These are phyloP conservation scores for Rhodotorula sp. DNA, from an alignment of 1,284 basidiomycete species.

Conservation along the genomic window DNA sequence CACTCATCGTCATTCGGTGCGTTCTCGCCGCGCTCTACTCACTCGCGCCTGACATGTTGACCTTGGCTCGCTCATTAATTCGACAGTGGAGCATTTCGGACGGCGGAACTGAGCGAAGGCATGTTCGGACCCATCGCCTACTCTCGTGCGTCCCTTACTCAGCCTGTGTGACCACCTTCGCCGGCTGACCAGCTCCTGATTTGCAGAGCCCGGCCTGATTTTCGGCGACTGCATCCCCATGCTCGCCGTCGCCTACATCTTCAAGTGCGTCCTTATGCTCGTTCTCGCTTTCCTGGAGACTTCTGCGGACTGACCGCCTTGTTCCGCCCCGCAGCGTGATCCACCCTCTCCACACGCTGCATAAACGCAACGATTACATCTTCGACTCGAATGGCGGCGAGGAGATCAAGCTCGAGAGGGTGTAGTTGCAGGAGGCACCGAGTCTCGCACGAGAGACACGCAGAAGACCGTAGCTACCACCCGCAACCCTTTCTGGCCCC, in stretches of 20 bases:
- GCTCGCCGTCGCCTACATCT: conserved; percentile 4
- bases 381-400: too few species aligned
- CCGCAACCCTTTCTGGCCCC: too few species aligned
- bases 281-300: too few species aligned
- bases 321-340: neutral
- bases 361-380: too few species aligned
- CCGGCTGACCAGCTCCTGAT: neutral
- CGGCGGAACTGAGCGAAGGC: conserved; percentile 4
- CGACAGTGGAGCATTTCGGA: conserved; percentile 4
- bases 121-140: neutral
- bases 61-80: neutral
- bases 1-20: conserved; percentile 8
- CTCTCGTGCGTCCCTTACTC: neutral
- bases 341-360: neutral
- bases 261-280: conserved; percentile 6
- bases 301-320: neutral
- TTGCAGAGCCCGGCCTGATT: neutral
- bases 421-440: too few species aligned
- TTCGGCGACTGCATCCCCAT: neutral
- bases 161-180: too few species aligned
- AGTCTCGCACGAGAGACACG: too few species aligned
- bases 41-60: too few species aligned
- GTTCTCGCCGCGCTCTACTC: neutral
- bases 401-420: too few species aligned
- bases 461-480: too few species aligned